These are phyloP conservation scores for Fusarium sp. DNA, from an alignment of 2,329 filamentous ascomycete genomes.

Conservation along the genomic window DNA sequence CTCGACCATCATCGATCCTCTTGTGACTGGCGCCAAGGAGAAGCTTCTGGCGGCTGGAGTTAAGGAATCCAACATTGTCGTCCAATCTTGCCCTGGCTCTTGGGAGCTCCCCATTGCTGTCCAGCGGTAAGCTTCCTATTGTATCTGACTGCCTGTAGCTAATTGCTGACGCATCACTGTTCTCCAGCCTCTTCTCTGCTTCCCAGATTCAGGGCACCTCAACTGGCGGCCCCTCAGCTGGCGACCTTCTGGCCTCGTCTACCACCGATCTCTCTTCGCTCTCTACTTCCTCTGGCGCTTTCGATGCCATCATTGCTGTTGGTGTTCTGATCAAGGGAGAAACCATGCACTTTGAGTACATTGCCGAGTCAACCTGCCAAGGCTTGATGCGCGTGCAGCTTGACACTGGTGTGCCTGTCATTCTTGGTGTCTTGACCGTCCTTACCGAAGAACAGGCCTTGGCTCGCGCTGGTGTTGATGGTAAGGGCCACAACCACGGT, in stretches of 20 bases:
- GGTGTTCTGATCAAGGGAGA: constrained; percentile 98
- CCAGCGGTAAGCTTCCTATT: constrained; percentile 70
- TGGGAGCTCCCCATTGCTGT: constrained; percentile 95
- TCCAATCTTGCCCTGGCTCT: constrained; percentile 90
- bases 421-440: constrained; percentile 93
- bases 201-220: constrained; percentile 85
- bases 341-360: constrained; percentile 99
- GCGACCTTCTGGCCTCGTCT: constrained; percentile 78
- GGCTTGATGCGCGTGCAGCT: constrained; percentile 95
- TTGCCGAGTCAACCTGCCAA: constrained; percentile 88
- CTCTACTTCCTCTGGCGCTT: constrained; percentile 66
- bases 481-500: constrained; percentile 85
- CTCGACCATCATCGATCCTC: constrained; percentile 82
- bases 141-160: neutral
- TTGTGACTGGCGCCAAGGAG: constrained; percentile 83
- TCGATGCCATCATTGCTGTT: constrained; percentile 94
- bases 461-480: constrained; percentile 80
- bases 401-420: constrained; percentile 86
- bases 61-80: constrained; percentile 85
- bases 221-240: constrained; percentile 71
- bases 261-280: constrained; percentile 73
- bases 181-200: constrained; percentile 78
- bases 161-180: constrained; percentile 25
- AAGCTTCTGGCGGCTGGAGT: constrained; percentile 84
- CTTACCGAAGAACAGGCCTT: constrained; percentile 88